phyloP scores from a whole-genome alignment of 257 asterid genomes.

The Perilla frutescens region DNA sequence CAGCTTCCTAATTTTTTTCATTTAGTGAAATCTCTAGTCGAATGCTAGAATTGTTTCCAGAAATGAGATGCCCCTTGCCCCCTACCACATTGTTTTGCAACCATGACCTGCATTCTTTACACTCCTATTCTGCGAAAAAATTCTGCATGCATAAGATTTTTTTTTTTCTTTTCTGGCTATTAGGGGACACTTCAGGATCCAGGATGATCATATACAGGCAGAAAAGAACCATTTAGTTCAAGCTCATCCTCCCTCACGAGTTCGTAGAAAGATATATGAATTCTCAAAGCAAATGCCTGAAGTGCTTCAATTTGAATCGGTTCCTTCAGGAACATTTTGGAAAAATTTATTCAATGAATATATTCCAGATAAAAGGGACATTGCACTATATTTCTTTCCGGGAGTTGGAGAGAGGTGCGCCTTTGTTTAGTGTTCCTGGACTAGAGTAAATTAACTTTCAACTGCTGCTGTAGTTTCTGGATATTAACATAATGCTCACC shows the following conservation, averaged over 20 bases:
- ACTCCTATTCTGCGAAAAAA: not conserved
- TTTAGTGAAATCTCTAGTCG: constrained; percentile 2
- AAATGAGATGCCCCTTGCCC: constrained; percentile 2
- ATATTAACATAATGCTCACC: constrained; percentile 8
- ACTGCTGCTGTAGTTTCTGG: not conserved
- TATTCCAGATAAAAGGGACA: constrained; percentile 51
- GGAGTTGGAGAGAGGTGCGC: constrained; percentile 52
- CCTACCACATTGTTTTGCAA: constrained; percentile 12
- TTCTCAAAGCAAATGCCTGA: constrained; percentile 64
- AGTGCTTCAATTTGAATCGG: constrained; percentile 56
- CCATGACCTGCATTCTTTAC: not conserved
- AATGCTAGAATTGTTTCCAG: constrained; percentile 5
- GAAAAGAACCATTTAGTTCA: constrained; percentile 43
- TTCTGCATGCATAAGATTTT: constrained; percentile 12
- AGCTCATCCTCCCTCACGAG: constrained; percentile 64
- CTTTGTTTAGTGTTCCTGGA: constrained; percentile 2
- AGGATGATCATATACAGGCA: constrained; percentile 22
- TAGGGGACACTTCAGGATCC: constrained; percentile 68
- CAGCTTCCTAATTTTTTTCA: not conserved
- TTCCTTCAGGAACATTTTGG: constrained; percentile 49
- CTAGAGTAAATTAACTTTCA: not conserved
- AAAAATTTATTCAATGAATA: constrained; percentile 43
- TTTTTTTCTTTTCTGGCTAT: constrained; percentile 18
- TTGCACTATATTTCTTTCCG: constrained; percentile 73
- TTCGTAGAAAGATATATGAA: constrained; percentile 52